These are phyloP conservation scores for Monosporozyma unispora DNA, from an alignment of 805 yeast genomes.

Conservation along the genomic window DNA sequence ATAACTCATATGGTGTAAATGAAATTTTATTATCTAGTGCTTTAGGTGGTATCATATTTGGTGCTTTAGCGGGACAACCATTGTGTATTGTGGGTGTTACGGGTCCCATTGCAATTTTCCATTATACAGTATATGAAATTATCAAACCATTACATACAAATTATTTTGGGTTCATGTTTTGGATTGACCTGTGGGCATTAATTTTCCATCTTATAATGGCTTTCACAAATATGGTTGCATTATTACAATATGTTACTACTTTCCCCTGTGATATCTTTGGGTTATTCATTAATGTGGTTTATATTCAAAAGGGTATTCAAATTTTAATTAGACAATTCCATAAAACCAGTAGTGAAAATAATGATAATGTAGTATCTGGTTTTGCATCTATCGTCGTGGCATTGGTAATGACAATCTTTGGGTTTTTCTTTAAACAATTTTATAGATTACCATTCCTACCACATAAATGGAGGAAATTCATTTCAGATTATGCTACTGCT, in stretches of 20 bases:
- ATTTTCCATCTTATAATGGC: conserved; percentile 70
- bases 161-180: conserved; percentile 88
- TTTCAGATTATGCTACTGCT: conserved; percentile 84
- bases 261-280: conserved; percentile 93
- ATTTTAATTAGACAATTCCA: conserved; percentile 65
- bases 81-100: conserved; percentile 94
- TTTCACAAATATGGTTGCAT: conserved; percentile 54
- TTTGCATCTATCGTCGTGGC: conserved; percentile 71
- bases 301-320: conserved; percentile 84
- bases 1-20: conserved; percentile 82
- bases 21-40: conserved; percentile 81
- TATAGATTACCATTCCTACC: conserved; percentile 51
- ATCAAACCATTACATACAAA: conserved; percentile 33
- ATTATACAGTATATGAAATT: conserved; percentile 59
- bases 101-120: conserved; percentile 89
- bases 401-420: conserved; percentile 66
- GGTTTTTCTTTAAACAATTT: conserved; percentile 50
- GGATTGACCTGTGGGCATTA: conserved; percentile 92
- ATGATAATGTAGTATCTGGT: conserved; percentile 36
- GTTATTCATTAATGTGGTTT: conserved; percentile 76
- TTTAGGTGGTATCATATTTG: conserved; percentile 82
- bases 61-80: conserved; percentile 82
- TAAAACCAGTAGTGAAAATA: neutral
- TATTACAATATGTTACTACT: conserved; percentile 60
- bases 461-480: conserved; percentile 51